Conservation (phyloP, 331 rosid species). For the Malus hybrid region DNA sequence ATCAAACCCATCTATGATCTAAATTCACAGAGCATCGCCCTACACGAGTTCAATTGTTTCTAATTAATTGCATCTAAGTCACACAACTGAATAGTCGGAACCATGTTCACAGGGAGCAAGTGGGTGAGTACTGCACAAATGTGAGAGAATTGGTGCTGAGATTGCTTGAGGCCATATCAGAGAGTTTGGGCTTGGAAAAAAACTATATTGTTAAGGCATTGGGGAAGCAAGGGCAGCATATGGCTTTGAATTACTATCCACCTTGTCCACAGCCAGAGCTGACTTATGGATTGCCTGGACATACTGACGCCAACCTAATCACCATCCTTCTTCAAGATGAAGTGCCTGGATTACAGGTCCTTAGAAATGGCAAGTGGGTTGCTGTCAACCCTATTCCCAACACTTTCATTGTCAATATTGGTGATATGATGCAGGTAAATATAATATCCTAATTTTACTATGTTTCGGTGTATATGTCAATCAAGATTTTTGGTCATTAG, state of each 20-base stretch:
- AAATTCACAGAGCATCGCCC: too few species aligned
- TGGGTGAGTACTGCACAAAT: slow-evolving; percentile 38
- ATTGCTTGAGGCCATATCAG: slow-evolving; percentile 40
- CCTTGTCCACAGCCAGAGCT: slow-evolving; percentile 52
- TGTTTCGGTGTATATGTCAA: too few species aligned
- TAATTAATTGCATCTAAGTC: not conserved
- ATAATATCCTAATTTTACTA: not conserved
- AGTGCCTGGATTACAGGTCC: slow-evolving; percentile 48
- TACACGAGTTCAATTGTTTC: too few species aligned
- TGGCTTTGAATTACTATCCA: slow-evolving; percentile 53
- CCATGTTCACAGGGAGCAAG: slow-evolving; percentile 37
- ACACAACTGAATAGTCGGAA: not conserved
- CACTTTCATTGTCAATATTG: slow-evolving; percentile 11
- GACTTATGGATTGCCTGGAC: slow-evolving; percentile 44
- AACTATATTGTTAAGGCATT: slow-evolving; percentile 17
- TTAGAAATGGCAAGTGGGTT: slow-evolving; percentile 33
- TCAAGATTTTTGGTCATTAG: too few species aligned
- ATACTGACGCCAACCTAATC: slow-evolving; percentile 41
- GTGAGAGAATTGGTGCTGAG: slow-evolving; percentile 29
- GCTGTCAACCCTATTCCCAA: slow-evolving; percentile 40
- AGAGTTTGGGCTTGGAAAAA: slow-evolving; percentile 32
- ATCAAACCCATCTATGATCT: too few species aligned
- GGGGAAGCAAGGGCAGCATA: slow-evolving; percentile 45
- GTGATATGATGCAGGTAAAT: slow-evolving; percentile 39
- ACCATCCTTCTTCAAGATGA: slow-evolving; percentile 46